Percentiles rank a stretch among this genome's conserved stretches.
phyloP scores from a whole-genome alignment of 2,329 filamentous ascomycete genomes.

The Pseudogymnoascus sp. region DNA sequence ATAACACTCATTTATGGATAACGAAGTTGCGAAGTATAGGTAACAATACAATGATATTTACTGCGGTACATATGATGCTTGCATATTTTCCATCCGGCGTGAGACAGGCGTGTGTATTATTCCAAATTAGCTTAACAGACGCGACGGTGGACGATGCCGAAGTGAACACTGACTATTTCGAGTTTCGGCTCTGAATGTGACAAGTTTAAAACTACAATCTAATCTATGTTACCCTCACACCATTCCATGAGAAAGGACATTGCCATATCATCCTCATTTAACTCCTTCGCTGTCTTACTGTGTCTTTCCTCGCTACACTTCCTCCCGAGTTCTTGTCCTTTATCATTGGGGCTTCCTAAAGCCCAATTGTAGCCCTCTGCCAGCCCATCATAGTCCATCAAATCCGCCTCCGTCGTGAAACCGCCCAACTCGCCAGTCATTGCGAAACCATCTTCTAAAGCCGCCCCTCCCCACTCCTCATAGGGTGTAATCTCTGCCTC shows the following conservation, averaged over 20 bases:
- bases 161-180: too few relatives aligned
- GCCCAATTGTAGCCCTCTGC: neutral
- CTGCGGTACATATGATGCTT: too few relatives aligned
- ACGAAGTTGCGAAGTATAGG: too few relatives aligned
- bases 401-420: neutral
- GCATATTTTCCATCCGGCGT: too few relatives aligned
- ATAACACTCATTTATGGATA: too few relatives aligned
- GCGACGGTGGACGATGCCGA: too few relatives aligned
- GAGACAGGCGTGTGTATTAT: too few relatives aligned
- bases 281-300: neutral
- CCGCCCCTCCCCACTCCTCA: neutral
- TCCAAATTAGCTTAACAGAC: too few relatives aligned
- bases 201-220: neutral
- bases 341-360: neutral
- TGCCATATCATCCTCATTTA: neutral
- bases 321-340: neutral
- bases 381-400: neutral
- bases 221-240: neutral
- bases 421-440: neutral
- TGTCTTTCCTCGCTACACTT: neutral
- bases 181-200: neutral
- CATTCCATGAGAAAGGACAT: slow-evolving; percentile 6
- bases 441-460: neutral
- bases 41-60: too few relatives aligned
- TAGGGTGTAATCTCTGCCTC: neutral